Conservation (phyloP, 2,329 filamentous ascomycete species). For the Albophoma yamanashiensis region DNA sequence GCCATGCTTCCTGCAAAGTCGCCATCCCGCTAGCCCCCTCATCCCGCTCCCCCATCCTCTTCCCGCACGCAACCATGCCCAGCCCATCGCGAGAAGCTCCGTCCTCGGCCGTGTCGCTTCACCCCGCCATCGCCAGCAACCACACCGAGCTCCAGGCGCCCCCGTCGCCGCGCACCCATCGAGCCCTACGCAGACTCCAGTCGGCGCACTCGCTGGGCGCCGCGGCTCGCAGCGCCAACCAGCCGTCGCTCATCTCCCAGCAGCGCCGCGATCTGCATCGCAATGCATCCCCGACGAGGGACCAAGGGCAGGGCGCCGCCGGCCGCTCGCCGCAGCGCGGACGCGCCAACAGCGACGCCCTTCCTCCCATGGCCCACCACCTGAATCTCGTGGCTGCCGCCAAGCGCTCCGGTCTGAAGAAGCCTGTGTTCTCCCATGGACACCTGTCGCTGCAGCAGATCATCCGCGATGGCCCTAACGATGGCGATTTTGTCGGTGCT, state of each 20-base stretch:
- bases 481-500: slow-evolving; percentile 55
- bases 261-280: slow-evolving; percentile 41
- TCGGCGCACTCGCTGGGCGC: slow-evolving; percentile 61
- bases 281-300: slow-evolving; percentile 21
- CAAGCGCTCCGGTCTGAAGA: slow-evolving; percentile 28
- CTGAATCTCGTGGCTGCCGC: slow-evolving; percentile 22
- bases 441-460: slow-evolving; percentile 60
- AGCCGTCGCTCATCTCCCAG: slow-evolving; percentile 51
- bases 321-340: slow-evolving; percentile 41
- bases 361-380: slow-evolving; percentile 26
- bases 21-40: not conserved
- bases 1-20: not conserved
- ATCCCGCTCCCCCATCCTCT: not conserved
- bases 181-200: slow-evolving; percentile 61
- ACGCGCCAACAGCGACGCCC: slow-evolving; percentile 65
- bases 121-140: slow-evolving; percentile 6
- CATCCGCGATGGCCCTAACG: slow-evolving; percentile 68
- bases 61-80: slow-evolving; percentile 4
- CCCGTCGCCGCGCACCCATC: slow-evolving; percentile 53
- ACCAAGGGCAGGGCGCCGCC: slow-evolving; percentile 6
- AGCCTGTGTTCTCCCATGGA: slow-evolving; percentile 38
- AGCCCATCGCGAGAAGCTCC: slow-evolving; percentile 5
- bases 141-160: slow-evolving; percentile 40
- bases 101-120: not conserved
- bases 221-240: slow-evolving; percentile 29